These are phyloP conservation scores for Kodamaea sp. DNA, from an alignment of 1,139 yeast species.

Conservation along the genomic window DNA sequence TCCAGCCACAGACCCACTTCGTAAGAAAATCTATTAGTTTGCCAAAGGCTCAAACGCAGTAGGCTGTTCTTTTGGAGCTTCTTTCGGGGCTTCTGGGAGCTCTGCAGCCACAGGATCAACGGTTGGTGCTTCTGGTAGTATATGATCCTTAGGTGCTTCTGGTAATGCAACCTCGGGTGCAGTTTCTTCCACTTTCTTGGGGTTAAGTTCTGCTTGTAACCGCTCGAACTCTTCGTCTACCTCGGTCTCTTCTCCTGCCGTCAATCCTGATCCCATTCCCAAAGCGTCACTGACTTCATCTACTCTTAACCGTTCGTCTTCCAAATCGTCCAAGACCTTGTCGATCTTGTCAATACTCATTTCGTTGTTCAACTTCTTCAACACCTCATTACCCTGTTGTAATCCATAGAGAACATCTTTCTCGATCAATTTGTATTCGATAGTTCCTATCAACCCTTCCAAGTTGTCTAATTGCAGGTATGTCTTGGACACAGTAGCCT, in stretches of 20 bases:
- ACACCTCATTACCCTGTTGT: conserved; percentile 74
- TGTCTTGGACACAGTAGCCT: conserved; percentile 64
- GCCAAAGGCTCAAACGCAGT: conserved; percentile 3
- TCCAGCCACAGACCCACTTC: too few relatives aligned
- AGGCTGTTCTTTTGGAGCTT: conserved; percentile 7
- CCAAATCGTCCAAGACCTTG: conserved; percentile 77
- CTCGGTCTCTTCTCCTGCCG: conserved; percentile 60
- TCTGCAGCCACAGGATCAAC: background rate
- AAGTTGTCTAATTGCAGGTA: conserved; percentile 76
- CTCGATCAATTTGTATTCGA: conserved; percentile 88
- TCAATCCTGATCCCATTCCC: conserved; percentile 43
- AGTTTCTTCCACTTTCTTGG: conserved; percentile 20
- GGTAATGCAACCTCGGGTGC: conserved; percentile 11
- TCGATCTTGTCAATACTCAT: conserved; percentile 81
- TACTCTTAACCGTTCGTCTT: conserved; percentile 79
- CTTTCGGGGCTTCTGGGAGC: conserved; percentile 12
- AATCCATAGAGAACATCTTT: conserved; percentile 81
- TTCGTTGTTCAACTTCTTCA: conserved; percentile 73
- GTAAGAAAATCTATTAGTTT: conserved; percentile 1
- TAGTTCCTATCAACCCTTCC: conserved; percentile 69
- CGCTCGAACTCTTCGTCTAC: conserved; percentile 64
- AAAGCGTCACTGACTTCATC: conserved; percentile 58
- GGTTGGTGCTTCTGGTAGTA: conserved; percentile 26
- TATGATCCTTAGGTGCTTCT: conserved; percentile 14
- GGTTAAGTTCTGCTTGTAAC: conserved; percentile 44